A percentile compares a stretch with the other conserved stretches of the same genome.
phyloP scores from a whole-genome alignment of 495 filamentous ascomycete genomes.

The Xylaria telfairii region DNA sequence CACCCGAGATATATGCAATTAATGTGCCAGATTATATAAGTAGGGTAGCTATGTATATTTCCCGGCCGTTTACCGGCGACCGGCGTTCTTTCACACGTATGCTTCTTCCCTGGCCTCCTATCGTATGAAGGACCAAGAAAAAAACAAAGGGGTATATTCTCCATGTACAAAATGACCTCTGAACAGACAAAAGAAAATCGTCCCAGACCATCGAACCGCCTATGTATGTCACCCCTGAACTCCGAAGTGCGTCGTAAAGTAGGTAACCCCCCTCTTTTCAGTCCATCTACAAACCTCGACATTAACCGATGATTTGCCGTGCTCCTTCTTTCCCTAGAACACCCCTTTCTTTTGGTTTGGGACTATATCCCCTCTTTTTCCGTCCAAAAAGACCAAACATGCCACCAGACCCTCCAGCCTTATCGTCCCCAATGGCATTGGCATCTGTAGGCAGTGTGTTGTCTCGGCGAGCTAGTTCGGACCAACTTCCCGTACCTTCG shows the following conservation, averaged over 20 bases:
- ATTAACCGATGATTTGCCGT: constrained; percentile 68
- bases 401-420: constrained; percentile 57
- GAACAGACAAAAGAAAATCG: constrained; percentile 17
- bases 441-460: constrained; percentile 76
- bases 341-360: constrained; percentile 91
- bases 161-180: constrained; percentile 22
- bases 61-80: not conserved
- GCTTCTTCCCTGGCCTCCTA: constrained; percentile 19
- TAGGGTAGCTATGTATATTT: constrained; percentile 17
- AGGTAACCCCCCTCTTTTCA: constrained; percentile 14
- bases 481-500: constrained; percentile 88
- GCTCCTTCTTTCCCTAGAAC: constrained; percentile 96
- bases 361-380: constrained; percentile 89
- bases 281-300: not conserved
- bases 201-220: constrained; percentile 16
- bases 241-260: constrained; percentile 24
- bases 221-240: constrained; percentile 28
- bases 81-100: constrained; percentile 20
- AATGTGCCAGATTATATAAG: constrained; percentile 17
- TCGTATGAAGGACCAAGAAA: constrained; percentile 16
- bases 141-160: constrained; percentile 27
- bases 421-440: constrained; percentile 55
- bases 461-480: constrained; percentile 81
- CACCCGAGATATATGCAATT: constrained; percentile 11
- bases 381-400: constrained; percentile 89